phyloP scores from a whole-genome alignment of 1,139 yeast species.

The Scheffersomyces cryptocercus region DNA sequence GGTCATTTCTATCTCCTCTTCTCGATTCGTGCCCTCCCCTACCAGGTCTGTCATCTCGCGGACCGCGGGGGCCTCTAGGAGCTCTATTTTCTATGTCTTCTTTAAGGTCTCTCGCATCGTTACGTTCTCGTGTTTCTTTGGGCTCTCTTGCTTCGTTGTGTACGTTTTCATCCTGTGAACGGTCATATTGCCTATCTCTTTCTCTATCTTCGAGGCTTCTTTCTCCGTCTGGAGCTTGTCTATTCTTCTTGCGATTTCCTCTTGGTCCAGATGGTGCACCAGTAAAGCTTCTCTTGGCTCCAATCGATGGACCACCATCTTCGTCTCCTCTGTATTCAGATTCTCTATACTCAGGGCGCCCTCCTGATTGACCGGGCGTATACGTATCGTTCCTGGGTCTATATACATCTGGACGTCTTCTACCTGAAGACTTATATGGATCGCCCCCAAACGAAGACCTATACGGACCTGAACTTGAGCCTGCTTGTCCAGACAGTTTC shows the following conservation, averaged over 20 bases:
- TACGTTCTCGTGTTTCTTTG: too few relatives aligned
- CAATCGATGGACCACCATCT: slow-evolving; percentile 4
- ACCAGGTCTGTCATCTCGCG: slow-evolving; percentile 20
- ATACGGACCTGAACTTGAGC: slow-evolving; percentile 3
- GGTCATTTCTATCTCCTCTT: slow-evolving; percentile 4
- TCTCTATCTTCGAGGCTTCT: too few relatives aligned
- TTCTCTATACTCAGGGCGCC: too few relatives aligned
- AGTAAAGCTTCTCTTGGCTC: slow-evolving; percentile 14
- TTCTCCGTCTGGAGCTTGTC: slow-evolving; percentile 13
- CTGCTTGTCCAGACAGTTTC: slow-evolving; percentile 1
- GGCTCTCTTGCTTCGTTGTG: too few relatives aligned
- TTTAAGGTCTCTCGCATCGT: slow-evolving; percentile 5
- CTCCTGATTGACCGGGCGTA: too few relatives aligned
- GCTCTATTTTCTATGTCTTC: slow-evolving; percentile 3
- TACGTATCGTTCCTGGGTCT: too few relatives aligned
- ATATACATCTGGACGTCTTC: too few relatives aligned
- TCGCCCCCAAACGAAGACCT: slow-evolving; percentile 4
- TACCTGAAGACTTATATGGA: slow-evolving; percentile 7
- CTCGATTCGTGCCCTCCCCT: not conserved
- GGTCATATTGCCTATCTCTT: too few relatives aligned
- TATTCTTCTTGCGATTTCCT: slow-evolving; percentile 17
- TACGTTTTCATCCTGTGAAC: too few relatives aligned
- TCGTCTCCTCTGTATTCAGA: too few relatives aligned
- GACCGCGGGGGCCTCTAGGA: slow-evolving; percentile 6
- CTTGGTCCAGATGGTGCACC: slow-evolving; percentile 22